Percentiles rank a stretch among this genome's conserved stretches.
These are phyloP conservation scores for Phialophora chinensis DNA, from an alignment of 2,329 filamentous ascomycete genomes.

Conservation along the genomic window DNA sequence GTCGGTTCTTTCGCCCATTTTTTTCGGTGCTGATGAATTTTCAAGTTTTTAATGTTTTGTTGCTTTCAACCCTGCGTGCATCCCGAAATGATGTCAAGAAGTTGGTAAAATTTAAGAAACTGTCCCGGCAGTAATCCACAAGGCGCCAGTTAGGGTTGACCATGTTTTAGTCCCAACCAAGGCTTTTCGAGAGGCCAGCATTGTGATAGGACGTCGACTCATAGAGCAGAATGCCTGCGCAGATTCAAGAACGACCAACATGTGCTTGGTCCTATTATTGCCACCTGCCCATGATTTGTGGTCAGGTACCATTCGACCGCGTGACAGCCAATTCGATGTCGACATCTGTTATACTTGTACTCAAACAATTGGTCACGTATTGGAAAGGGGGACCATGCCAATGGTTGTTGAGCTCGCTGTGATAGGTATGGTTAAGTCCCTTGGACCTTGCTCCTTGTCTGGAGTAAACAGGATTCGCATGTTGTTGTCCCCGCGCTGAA, in stretches of 20 bases:
- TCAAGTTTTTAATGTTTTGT: neutral
- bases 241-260: neutral
- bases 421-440: neutral
- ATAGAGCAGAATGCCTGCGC: neutral
- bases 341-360: neutral
- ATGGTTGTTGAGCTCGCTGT: neutral
- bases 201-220: neutral
- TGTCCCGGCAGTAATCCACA: neutral
- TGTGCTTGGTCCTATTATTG: neutral
- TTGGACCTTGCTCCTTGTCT: neutral
- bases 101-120: neutral
- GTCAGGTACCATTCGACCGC: conserved; percentile 4
- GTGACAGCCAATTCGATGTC: conserved; percentile 6
- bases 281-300: neutral
- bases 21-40: neutral
- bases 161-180: neutral
- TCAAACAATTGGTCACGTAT: neutral
- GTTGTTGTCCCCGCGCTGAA: neutral
- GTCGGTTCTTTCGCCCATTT: neutral
- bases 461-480: neutral
- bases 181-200: neutral
- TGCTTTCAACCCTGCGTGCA: neutral
- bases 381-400: neutral
- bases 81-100: neutral
- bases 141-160: neutral